These are phyloP conservation scores for Isoetes taiwanensis DNA, from an alignment of 75 land plant species.

Conservation along the genomic window DNA sequence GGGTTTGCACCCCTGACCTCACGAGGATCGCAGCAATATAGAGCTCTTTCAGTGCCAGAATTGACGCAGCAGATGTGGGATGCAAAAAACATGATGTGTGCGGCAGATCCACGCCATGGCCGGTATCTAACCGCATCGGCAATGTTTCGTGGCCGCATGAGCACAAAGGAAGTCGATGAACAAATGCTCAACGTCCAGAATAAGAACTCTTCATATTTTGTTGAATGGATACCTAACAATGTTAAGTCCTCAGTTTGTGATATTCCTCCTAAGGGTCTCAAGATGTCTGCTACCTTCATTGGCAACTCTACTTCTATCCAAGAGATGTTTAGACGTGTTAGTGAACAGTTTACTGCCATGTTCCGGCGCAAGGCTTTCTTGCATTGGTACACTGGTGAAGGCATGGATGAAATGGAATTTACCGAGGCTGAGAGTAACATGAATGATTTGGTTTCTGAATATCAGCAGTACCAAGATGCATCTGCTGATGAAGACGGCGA, in stretches of 20 bases:
- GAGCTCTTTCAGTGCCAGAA: not conserved
- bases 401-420: slow-evolving; percentile 6
- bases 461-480: slow-evolving; percentile 42
- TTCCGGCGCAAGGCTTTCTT: slow-evolving; percentile 3
- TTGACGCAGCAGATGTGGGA: too few species aligned
- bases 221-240: slow-evolving; percentile 32
- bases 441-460: slow-evolving; percentile 17
- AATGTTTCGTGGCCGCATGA: not conserved
- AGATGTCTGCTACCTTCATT: slow-evolving; percentile 8
- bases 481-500: slow-evolving; percentile 35
- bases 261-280: slow-evolving; percentile 3
- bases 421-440: slow-evolving; percentile 9
- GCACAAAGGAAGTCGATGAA: too few species aligned
- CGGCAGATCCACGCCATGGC: too few species aligned
- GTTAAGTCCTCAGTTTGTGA: slow-evolving; percentile 1
- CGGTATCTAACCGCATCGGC: slow-evolving; percentile 5
- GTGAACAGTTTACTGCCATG: slow-evolving; percentile 5
- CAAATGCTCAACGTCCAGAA: too few species aligned
- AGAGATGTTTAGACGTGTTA: slow-evolving; percentile 3
- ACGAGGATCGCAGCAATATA: too few species aligned
- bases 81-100: too few species aligned
- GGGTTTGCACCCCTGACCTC: slow-evolving; percentile 29
- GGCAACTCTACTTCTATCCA: slow-evolving; percentile 7
- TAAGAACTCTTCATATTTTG: too few species aligned
- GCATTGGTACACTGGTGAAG: slow-evolving; percentile 7